phyloP scores from a whole-genome alignment of 352 stramenopile genomes.

The Thalassiosira exigua region DNA sequence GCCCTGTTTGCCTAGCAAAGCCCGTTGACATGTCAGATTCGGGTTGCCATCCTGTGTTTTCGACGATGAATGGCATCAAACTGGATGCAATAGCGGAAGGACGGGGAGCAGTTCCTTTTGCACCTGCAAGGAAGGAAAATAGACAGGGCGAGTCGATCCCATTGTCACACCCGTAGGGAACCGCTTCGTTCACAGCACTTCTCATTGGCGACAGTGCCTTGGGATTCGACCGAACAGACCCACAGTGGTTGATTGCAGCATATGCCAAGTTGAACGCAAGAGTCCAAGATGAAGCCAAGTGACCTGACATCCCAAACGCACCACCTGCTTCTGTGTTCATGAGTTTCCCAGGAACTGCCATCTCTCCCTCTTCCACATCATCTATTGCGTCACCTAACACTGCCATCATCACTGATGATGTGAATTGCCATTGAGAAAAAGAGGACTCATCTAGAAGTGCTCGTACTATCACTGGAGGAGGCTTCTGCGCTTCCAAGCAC shows the following conservation, averaged over 20 bases:
- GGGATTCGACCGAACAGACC: constrained; percentile 4
- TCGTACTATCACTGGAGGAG: constrained; percentile 42
- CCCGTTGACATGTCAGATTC: constrained; percentile 62
- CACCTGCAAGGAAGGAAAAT: constrained; percentile 57
- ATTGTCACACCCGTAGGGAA: constrained; percentile 37
- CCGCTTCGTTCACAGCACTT: constrained; percentile 16
- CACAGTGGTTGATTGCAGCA: constrained; percentile 47
- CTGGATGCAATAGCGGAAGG: constrained; percentile 38
- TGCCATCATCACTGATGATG: constrained; percentile 28
- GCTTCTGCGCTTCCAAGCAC: constrained; percentile 45
- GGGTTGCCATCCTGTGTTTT: constrained; percentile 64
- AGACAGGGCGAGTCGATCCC: constrained; percentile 50
- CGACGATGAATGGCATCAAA: constrained; percentile 44
- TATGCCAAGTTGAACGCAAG: constrained; percentile 52
- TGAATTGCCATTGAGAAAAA: background rate
- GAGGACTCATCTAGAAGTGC: constrained; percentile 32
- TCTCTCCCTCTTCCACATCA: constrained; percentile 56
- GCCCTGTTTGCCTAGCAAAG: constrained; percentile 55
- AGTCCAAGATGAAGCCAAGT: constrained; percentile 54
- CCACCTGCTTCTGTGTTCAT: constrained; percentile 17
- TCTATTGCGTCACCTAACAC: constrained; percentile 54
- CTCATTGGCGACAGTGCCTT: background rate
- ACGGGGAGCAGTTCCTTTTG: constrained; percentile 45
- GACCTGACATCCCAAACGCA: constrained; percentile 61
- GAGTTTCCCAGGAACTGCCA: constrained; percentile 18